Evolutionary conservation across 257 asterid species (phyloP).

Genomic region (Rubia yunnanensis): DNA sequence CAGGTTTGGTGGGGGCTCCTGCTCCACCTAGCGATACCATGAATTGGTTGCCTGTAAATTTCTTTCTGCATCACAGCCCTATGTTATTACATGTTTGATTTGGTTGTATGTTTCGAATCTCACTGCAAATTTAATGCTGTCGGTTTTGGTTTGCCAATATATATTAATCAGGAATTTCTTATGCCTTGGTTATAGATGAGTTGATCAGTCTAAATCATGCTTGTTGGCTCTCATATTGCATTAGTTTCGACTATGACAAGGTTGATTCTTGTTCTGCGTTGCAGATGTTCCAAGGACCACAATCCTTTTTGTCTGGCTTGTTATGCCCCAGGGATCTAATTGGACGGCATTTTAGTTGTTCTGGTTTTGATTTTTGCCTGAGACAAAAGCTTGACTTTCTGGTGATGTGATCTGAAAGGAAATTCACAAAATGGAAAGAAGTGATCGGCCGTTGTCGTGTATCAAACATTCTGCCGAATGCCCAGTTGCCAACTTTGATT

Average conservation of each 20-base stretch:
- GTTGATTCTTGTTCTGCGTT: neutral
- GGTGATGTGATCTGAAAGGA: neutral
- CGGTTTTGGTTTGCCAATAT: neutral
- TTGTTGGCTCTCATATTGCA: neutral
- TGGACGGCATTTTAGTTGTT: neutral
- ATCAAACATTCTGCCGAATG: neutral
- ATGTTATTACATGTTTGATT: neutral
- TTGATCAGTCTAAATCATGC: neutral
- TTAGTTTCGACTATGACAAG: neutral
- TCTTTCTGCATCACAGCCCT: neutral
- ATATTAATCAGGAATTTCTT: neutral
- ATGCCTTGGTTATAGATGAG: neutral
- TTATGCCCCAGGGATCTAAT: neutral
- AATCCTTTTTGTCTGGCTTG: neutral
- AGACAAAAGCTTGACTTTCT: neutral
- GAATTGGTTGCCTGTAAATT: neutral
- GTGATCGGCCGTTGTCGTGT: neutral
- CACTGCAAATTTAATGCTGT: neutral
- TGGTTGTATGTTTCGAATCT: neutral
- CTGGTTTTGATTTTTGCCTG: neutral
- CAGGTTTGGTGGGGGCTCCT: slow-evolving; percentile 5
- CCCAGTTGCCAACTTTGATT: slow-evolving; percentile 8
- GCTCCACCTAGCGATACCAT: neutral
- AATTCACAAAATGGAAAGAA: neutral
- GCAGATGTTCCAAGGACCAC: slow-evolving; percentile 1